phyloP scores from a whole-genome alignment of 75 land plant species.

The Sequoiadendron giganteum region DNA sequence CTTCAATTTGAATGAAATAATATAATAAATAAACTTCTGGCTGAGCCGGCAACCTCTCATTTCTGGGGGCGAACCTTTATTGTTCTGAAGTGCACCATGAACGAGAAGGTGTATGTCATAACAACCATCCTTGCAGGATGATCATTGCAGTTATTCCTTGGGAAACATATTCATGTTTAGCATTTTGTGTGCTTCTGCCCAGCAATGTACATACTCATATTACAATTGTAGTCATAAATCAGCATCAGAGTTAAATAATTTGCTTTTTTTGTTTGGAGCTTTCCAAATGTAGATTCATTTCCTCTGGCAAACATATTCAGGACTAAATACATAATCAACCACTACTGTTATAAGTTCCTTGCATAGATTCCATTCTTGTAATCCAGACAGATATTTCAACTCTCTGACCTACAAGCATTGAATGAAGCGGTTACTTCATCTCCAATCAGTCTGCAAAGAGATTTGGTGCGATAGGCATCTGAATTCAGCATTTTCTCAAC shows the following conservation, averaged over 20 bases:
- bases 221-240: neutral
- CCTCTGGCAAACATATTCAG: neutral
- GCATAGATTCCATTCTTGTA: neutral
- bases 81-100: neutral
- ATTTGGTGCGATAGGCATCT: neutral
- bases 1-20: neutral
- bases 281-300: neutral
- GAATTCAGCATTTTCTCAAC: neutral
- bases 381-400: neutral
- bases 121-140: neutral
- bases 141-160: neutral
- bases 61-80: neutral
- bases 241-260: neutral
- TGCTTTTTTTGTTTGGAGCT: neutral
- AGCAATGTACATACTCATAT: neutral
- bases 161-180: neutral
- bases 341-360: neutral
- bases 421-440: neutral
- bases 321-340: neutral
- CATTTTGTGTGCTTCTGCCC: neutral
- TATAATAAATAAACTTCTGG: neutral
- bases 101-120: neutral
- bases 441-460: neutral
- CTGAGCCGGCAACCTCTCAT: neutral
- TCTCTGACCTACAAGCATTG: neutral